Evolutionary conservation across 164 flowering plant species (phyloP), one percentile per base, ranked within the genome.

Genomic region (Saururus chinensis): DNA sequence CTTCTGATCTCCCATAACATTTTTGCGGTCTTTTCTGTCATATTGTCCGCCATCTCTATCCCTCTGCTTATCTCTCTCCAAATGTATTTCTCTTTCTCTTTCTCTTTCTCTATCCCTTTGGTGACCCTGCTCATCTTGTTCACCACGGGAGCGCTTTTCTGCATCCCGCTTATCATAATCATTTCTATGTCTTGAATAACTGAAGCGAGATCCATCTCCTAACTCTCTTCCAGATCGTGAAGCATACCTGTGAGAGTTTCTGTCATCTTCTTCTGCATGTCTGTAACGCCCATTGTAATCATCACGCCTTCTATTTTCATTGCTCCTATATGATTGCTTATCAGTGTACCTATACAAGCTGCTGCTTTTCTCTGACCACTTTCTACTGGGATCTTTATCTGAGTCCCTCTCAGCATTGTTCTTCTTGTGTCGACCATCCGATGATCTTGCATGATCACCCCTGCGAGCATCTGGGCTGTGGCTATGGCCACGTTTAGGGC

Each of bases 71-170:
- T 81, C 81, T 59, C 73, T 62, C 60, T 76, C 83, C 55, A 59
- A 52, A 53, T 55, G 68, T 26, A 54, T 62, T 53, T 74, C 87
- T 63, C 74, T 74, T 63, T 81, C 85, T 60, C 62, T 62, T 53
- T 74, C 87, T 63, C 74, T 74, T 63, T 81, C 85, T 60, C 62
- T 78, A 55, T 82, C 82, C 80, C 71, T 75, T 64, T 77, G 78
- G 57, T 71, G 55, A 17, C 79, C 74, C 16, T 64, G 66, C 68
- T 64, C 69, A 69, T 83, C 89, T 76, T 77, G 66, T 59, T 61
- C 80, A 59, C 81, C 85, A 42, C 76, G 78, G 19, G 79, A 64
- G 67, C 78, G 71, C 64, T 68, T 84, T 35, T 83, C 90, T 19
- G 1, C 54, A 68, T 70, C 60, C 51, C 75, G 59, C n/a, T 56